These are phyloP conservation scores for Tetrahymena malaccensis DNA, from an alignment of 73 alveolate genomes.

Conservation along the genomic window DNA sequence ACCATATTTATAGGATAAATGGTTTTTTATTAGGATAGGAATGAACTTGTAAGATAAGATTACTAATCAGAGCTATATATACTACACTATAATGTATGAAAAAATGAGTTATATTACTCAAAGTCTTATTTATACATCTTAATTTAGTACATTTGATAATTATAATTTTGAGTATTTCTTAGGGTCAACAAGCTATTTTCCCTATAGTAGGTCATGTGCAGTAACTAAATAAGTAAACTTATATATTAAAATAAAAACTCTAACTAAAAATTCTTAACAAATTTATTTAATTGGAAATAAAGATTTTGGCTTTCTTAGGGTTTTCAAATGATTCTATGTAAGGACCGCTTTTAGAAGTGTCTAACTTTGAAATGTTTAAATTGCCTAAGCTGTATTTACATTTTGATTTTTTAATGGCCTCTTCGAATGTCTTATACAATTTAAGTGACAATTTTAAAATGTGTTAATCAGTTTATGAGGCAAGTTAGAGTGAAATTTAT, in stretches of 20 bases:
- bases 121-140: no score
- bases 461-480: neutral
- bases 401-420: neutral
- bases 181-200: no score
- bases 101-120: no score
- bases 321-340: neutral
- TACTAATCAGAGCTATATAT: no score
- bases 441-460: no score
- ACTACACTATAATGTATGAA: no score
- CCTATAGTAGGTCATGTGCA: neutral
- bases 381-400: neutral
- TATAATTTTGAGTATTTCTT: no score
- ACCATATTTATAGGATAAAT: neutral
- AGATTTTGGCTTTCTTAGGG: neutral
- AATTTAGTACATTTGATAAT: no score
- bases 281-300: neutral
- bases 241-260: no score
- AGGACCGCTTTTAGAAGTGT: neutral
- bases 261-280: neutral
- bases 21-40: neutral
- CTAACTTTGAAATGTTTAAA: neutral
- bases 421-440: neutral
- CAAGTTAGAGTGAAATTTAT: no score
- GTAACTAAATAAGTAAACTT: neutral
- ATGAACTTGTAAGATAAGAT: neutral